Evolutionary conservation across 345 rosid species (phyloP), one percentile per base, ranked within the genome.

Genomic region (Eucalyptus tenuipes): DNA sequence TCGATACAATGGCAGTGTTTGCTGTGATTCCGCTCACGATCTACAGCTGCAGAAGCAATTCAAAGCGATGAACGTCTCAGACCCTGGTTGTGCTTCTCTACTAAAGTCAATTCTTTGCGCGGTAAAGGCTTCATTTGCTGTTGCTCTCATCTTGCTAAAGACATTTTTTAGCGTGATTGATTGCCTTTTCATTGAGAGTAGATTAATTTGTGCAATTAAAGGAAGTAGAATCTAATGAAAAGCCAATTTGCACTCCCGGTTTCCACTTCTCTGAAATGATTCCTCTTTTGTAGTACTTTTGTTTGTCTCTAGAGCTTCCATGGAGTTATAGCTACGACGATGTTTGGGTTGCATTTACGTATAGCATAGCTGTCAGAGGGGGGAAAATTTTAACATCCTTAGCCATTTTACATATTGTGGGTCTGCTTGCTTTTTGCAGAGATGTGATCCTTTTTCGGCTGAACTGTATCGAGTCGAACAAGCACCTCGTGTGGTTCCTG

Each of bases 361-460:
- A 75, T 37, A 20, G 82, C 47, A 75, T 75, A 40, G 15, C 82
- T 37, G 47, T 20, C 42, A 3, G 27, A 6, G 47, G 15, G 45
- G 82, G 82, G 7, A 0, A 75, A 2, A 3, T 37, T 75, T 40
- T 13, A 3, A 40, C 15, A 20, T 37, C 27, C 82, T 75, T 1
- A 37, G 29, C 47, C 82, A 75, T 33, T 71, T 71, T 33, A 17
- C 81, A 33, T 5, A 11, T 3, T 75, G 29, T 40, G 47, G 82
- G 27, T 40, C 47, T 75, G 82, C 82, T 75, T 49, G 50, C 29
- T 40, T 86, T 42, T 75, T 33, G 87, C 94, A 97, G 99, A 96
- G 90, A 92, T 97, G 99, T 25, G 99, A 97, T 94, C 97, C 94
- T 48, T 95, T 93, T 92, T 95, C 99, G 64, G 95, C 94, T 24